Percentiles rank a stretch among this genome's conserved stretches.
phyloP scores from a whole-genome alignment of 805 yeast genomes.

The Lipomyces yamanashiensis region DNA sequence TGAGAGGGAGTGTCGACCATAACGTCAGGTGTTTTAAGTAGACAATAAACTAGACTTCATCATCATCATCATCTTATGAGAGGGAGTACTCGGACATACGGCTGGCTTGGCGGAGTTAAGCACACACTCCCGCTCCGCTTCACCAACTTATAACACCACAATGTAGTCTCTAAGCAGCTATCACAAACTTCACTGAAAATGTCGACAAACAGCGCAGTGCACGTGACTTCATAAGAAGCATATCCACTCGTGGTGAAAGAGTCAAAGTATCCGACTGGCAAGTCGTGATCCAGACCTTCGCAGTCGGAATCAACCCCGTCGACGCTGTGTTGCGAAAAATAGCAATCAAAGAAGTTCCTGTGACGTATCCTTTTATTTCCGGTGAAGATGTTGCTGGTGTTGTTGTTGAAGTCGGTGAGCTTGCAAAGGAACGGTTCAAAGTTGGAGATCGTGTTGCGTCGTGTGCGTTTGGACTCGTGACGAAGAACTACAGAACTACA shows the following conservation, averaged over 20 bases:
- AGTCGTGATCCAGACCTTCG: constrained; percentile 36
- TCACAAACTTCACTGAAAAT: no score
- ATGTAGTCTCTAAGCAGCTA: no score
- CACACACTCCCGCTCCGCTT: no score
- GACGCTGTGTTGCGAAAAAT: constrained; percentile 33
- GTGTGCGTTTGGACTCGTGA: no score
- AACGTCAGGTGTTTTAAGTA: no score
- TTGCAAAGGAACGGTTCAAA: constrained; percentile 21
- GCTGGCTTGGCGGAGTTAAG: no score
- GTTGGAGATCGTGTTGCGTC: constrained; percentile 37
- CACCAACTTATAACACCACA: no score
- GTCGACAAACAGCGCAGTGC: background rate
- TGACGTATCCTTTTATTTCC: constrained; percentile 29
- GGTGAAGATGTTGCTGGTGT: constrained; percentile 42
- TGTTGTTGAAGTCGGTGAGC: constrained; percentile 38
- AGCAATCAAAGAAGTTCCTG: background rate
- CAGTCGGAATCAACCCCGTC: constrained; percentile 40
- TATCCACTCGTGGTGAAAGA: background rate
- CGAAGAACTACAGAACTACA: no score
- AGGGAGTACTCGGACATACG: no score
- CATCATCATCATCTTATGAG: no score
- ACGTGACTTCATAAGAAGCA: background rate
- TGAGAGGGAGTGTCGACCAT: no score
- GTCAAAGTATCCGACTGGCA: constrained; percentile 1
- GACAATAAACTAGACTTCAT: no score